phyloP scores from a whole-genome alignment of 1,139 yeast species.

The Tardiomyces depauwii region DNA sequence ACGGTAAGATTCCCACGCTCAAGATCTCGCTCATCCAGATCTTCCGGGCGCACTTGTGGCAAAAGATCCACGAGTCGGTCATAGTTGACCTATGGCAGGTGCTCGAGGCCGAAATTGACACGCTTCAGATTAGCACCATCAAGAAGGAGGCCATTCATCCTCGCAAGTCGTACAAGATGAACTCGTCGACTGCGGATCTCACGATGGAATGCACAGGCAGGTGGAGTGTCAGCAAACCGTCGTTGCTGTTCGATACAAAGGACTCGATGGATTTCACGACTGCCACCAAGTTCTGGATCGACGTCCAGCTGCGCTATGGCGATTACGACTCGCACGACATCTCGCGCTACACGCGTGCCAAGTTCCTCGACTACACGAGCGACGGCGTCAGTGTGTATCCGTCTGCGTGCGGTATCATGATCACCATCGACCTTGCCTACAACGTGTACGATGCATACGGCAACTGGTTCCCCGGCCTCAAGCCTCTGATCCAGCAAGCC shows the following conservation, averaged over 20 bases:
- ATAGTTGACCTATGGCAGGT: constrained; percentile 92
- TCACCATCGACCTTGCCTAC: constrained; percentile 89
- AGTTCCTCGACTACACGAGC: constrained; percentile 83
- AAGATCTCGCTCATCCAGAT: constrained; percentile 93
- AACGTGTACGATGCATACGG: constrained; percentile 96
- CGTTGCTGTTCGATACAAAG: constrained; percentile 43
- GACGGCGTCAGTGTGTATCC: constrained; percentile 84
- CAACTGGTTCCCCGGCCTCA: constrained; percentile 93
- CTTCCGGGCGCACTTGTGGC: constrained; percentile 98
- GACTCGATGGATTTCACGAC: constrained; percentile 32
- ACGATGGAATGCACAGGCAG: constrained; percentile 62
- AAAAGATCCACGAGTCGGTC: constrained; percentile 91
- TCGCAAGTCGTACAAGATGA: constrained; percentile 94
- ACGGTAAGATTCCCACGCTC: constrained; percentile 95
- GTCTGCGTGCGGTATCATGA: constrained; percentile 83
- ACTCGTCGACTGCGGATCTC: constrained; percentile 88
- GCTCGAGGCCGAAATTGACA: constrained; percentile 77
- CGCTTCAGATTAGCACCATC: constrained; percentile 72
- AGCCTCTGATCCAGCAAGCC: constrained; percentile 81
- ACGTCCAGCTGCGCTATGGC: constrained; percentile 90
- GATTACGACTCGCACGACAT: constrained; percentile 97
- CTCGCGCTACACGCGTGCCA: constrained; percentile 86
- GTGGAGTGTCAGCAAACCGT: constrained; percentile 83
- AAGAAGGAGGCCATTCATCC: constrained; percentile 94
- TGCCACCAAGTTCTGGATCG: constrained; percentile 83